These are phyloP conservation scores for Wickerhamomyces sp. DNA, from an alignment of 1,139 yeast genomes.

Conservation along the genomic window DNA sequence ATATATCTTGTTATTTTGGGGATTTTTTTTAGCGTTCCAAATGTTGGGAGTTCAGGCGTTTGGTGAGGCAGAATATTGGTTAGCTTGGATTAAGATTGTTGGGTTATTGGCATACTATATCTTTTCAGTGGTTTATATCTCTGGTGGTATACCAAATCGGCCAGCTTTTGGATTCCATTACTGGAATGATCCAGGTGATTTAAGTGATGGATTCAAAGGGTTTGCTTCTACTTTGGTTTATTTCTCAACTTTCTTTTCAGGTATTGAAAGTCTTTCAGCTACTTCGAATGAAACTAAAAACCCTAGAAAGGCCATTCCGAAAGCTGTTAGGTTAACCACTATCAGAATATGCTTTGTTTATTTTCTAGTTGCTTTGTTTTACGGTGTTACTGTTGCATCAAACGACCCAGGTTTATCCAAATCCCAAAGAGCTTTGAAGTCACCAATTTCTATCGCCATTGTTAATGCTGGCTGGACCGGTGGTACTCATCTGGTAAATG, in stretches of 20 bases:
- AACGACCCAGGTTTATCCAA: conserved; percentile 17
- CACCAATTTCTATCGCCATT: conserved; percentile 75
- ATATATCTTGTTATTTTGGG: conserved; percentile 59
- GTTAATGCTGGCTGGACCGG: conserved; percentile 35
- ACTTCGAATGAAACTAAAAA: conserved; percentile 40
- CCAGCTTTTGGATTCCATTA: conserved; percentile 41
- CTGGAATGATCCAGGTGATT: conserved; percentile 37
- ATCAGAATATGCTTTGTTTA: conserved; percentile 56
- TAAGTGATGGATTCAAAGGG: conserved; percentile 38
- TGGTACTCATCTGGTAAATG: conserved; percentile 37
- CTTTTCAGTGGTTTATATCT: conserved; percentile 58
- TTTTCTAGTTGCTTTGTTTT: conserved; percentile 34
- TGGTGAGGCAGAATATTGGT: conserved; percentile 67
- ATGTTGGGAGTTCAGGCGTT: conserved; percentile 57
- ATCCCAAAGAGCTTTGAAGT: conserved; percentile 43
- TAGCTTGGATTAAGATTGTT: conserved; percentile 61
- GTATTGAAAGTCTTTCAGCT: conserved; percentile 38
- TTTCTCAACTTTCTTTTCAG: conserved; percentile 39
- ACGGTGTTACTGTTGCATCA: conserved; percentile 31
- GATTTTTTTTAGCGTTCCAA: conserved; percentile 39
- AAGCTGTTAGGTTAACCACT: conserved; percentile 32
- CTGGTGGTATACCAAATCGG: conserved; percentile 29
- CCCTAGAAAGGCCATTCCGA: conserved; percentile 36
- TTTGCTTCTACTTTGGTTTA: conserved; percentile 37
- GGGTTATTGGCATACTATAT: conserved; percentile 70